These are phyloP conservation scores for Punica granatum DNA, from an alignment of 345 rosid species.

Conservation along the genomic window DNA sequence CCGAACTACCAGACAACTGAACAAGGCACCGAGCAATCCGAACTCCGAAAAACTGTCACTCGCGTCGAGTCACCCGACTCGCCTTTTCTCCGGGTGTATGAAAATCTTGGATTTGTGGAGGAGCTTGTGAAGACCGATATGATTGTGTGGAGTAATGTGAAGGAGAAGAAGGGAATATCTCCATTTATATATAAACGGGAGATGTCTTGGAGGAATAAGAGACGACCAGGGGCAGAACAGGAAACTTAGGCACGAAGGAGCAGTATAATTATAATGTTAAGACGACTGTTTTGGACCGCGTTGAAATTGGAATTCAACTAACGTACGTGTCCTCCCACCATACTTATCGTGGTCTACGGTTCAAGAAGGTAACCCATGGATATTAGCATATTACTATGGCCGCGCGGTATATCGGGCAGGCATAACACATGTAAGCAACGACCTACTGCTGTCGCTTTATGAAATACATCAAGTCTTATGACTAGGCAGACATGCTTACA, in stretches of 20 bases:
- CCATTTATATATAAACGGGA: not conserved
- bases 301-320: not conserved
- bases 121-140: too few species aligned
- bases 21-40: not conserved
- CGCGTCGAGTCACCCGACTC: not conserved
- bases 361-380: too few species aligned
- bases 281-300: conserved; percentile 3
- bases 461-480: too few species aligned
- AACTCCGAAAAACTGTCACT: not conserved
- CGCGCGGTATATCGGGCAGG: too few species aligned
- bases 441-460: too few species aligned
- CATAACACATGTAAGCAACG: too few species aligned
- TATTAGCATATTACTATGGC: too few species aligned
- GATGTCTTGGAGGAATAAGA: not conserved
- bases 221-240: not conserved
- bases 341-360: not conserved
- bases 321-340: not conserved
- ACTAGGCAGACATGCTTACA: too few species aligned
- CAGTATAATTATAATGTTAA: not conserved
- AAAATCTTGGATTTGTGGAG: not conserved
- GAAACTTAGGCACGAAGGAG: not conserved
- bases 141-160: not conserved
- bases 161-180: not conserved
- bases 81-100: not conserved
- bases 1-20: not conserved